Evolutionary conservation across 2,329 filamentous ascomycete genomes (phyloP).

Genomic region (Teratosphaeria pseudoeucalypti): DNA sequence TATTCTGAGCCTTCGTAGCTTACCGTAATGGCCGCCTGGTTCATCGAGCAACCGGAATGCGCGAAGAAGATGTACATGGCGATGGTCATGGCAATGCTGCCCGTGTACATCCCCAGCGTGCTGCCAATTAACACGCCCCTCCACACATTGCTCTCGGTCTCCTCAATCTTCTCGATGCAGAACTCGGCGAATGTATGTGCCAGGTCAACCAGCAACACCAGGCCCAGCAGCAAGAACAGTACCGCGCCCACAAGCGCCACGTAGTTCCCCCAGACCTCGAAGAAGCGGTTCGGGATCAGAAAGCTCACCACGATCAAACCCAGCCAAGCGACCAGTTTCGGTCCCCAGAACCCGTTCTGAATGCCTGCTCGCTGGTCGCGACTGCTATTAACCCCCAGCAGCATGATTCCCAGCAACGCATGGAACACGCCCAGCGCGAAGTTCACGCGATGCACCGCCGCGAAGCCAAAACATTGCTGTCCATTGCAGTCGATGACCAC

Average conservation of each 20-base stretch:
- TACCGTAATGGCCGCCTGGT: slow-evolving; percentile 83
- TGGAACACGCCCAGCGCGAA: slow-evolving; percentile 95
- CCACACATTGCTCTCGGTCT: slow-evolving; percentile 76
- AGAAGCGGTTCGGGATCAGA: slow-evolving; percentile 90
- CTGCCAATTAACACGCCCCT: slow-evolving; percentile 80
- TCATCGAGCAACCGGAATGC: slow-evolving; percentile 73
- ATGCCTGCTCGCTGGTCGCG: slow-evolving; percentile 78
- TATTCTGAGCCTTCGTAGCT: slow-evolving; percentile 8
- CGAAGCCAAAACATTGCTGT: slow-evolving; percentile 86
- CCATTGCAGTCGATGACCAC: slow-evolving; percentile 83
- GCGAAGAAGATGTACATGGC: slow-evolving; percentile 98
- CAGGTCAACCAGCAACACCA: slow-evolving; percentile 86
- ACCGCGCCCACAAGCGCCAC: slow-evolving; percentile 80
- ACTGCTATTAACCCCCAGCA: slow-evolving; percentile 78
- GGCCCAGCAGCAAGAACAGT: slow-evolving; percentile 82
- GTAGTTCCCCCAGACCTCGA: slow-evolving; percentile 92
- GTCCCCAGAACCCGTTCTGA: slow-evolving; percentile 98
- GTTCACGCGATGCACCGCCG: slow-evolving; percentile 94
- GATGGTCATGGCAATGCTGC: slow-evolving; percentile 85
- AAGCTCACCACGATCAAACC: slow-evolving; percentile 82
- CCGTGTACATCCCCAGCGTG: slow-evolving; percentile 86
- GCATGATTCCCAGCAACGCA: slow-evolving; percentile 68
- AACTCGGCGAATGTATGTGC: slow-evolving; percentile 97
- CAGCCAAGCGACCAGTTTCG: slow-evolving; percentile 86
- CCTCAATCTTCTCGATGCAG: slow-evolving; percentile 86